These are phyloP conservation scores for Didymella keratinophila DNA, from an alignment of 2,329 filamentous ascomycete genomes.

Conservation along the genomic window DNA sequence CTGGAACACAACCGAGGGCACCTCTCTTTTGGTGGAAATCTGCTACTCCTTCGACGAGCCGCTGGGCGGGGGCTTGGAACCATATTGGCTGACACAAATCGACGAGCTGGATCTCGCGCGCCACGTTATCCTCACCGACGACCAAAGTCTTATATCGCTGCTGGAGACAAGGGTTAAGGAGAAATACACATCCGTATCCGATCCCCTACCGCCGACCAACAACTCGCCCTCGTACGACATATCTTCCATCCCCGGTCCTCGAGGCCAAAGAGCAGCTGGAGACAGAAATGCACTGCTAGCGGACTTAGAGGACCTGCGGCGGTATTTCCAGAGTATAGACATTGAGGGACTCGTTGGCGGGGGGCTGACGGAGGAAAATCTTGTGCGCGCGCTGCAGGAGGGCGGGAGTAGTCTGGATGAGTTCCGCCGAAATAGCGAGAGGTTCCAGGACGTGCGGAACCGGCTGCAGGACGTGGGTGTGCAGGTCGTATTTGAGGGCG, in stretches of 20 bases:
- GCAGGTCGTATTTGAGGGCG: slow-evolving; percentile 36
- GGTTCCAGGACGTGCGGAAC: slow-evolving; percentile 30
- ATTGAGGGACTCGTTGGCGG: slow-evolving; percentile 30
- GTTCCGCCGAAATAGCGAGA: slow-evolving; percentile 39
- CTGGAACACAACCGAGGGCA: slow-evolving; percentile 82
- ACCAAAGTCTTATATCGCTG: slow-evolving; percentile 72
- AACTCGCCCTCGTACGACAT: slow-evolving; percentile 39
- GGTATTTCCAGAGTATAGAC: slow-evolving; percentile 41
- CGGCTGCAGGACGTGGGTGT: slow-evolving; percentile 38
- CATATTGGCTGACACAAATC: slow-evolving; percentile 45
- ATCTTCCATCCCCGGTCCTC: background rate
- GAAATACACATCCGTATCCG: slow-evolving; percentile 69
- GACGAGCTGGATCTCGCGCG: slow-evolving; percentile 66
- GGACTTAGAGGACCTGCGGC: slow-evolving; percentile 37
- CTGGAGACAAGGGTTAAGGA: slow-evolving; percentile 71
- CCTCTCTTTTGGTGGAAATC: slow-evolving; percentile 72
- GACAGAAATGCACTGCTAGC: slow-evolving; percentile 32
- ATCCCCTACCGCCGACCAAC: slow-evolving; percentile 77
- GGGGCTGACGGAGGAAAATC: slow-evolving; percentile 29
- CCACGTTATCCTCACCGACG: slow-evolving; percentile 80
- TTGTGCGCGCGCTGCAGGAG: slow-evolving; percentile 31
- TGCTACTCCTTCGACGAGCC: slow-evolving; percentile 60
- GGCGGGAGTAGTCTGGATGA: slow-evolving; percentile 36
- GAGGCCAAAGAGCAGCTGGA: slow-evolving; percentile 4
- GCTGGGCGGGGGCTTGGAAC: slow-evolving; percentile 35